phyloP scores from a whole-genome alignment of 164 flowering plant species.

The Umbellularia californica region DNA sequence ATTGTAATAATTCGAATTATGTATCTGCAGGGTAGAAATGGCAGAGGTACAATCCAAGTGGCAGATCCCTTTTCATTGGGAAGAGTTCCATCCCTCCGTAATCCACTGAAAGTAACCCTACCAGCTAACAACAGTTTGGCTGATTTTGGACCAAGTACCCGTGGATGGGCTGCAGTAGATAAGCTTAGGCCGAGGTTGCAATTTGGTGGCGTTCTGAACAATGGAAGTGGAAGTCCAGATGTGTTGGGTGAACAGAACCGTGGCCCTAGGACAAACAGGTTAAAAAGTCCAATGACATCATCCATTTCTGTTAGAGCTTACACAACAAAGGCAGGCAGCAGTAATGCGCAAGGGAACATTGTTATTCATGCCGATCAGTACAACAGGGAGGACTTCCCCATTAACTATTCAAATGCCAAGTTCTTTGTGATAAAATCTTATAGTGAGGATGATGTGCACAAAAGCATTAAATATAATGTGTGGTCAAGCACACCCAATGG shows the following conservation, averaged over 20 bases:
- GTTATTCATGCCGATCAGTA: slow-evolving; percentile 51
- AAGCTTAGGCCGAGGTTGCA: slow-evolving; percentile 42
- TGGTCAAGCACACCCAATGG: slow-evolving; percentile 98
- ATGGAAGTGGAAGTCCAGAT: slow-evolving; percentile 37
- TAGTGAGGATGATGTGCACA: slow-evolving; percentile 95
- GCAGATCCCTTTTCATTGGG: slow-evolving; percentile 31
- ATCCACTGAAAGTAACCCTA: slow-evolving; percentile 31
- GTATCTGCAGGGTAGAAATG: slow-evolving; percentile 41
- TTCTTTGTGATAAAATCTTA: slow-evolving; percentile 90
- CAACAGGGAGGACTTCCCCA: slow-evolving; percentile 59
- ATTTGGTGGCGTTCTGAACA: slow-evolving; percentile 29
- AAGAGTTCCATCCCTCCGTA: slow-evolving; percentile 26
- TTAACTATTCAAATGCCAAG: slow-evolving; percentile 55
- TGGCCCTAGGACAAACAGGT: slow-evolving; percentile 56
- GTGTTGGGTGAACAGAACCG: slow-evolving; percentile 56
- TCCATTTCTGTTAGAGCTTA: slow-evolving; percentile 43
- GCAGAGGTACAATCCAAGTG: slow-evolving; percentile 30
- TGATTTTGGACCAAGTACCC: slow-evolving; percentile 33
- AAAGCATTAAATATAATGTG: slow-evolving; percentile 84
- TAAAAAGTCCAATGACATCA: slow-evolving; percentile 36
- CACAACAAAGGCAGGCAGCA: slow-evolving; percentile 44
- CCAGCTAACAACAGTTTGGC: slow-evolving; percentile 32
- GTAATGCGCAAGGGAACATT: slow-evolving; percentile 50
- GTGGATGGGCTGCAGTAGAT: slow-evolving; percentile 28
- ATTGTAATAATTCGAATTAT: background rate